Conservation (phyloP, 2,329 filamentous ascomycete species). For the Achaetomium macrosporum region DNA sequence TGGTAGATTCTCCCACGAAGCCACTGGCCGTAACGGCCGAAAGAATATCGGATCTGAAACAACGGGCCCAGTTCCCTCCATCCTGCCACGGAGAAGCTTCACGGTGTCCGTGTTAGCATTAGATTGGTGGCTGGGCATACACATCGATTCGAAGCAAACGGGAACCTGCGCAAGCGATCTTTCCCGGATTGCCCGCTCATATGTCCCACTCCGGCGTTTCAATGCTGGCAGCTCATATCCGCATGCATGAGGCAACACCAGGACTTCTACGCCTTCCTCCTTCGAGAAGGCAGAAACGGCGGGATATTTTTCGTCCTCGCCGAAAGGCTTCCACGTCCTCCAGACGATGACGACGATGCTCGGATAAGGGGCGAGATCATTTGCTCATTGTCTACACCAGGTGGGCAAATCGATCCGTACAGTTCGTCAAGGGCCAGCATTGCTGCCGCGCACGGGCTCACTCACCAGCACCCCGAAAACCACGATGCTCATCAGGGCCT, state of each 20-base stretch:
- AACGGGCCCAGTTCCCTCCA: slow-evolving; percentile 20
- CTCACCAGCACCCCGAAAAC: slow-evolving; percentile 11
- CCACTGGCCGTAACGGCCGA: slow-evolving; percentile 26
- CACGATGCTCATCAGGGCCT: slow-evolving; percentile 6
- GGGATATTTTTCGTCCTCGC: slow-evolving; percentile 9
- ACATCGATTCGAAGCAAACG: slow-evolving; percentile 32
- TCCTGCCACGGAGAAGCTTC: slow-evolving; percentile 16
- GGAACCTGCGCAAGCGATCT: slow-evolving; percentile 36
- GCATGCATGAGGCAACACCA: slow-evolving; percentile 29
- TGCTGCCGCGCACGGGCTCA: background rate
- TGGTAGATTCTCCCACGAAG: slow-evolving; percentile 5
- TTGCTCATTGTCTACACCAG: background rate
- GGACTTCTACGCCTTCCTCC: slow-evolving; percentile 14
- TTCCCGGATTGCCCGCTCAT: slow-evolving; percentile 21
- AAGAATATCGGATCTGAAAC: slow-evolving; percentile 29
- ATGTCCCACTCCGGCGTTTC: slow-evolving; percentile 19
- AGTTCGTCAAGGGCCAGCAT: background rate
- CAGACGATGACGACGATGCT: slow-evolving; percentile 2
- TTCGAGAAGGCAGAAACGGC: slow-evolving; percentile 12
- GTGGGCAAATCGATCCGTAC: background rate
- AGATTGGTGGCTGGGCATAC: slow-evolving; percentile 25
- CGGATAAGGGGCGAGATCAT: slow-evolving; percentile 6
- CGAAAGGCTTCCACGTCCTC: background rate
- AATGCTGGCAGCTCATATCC: slow-evolving; percentile 29
- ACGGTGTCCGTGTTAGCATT: slow-evolving; percentile 16